A percentile compares a stretch with the other conserved stretches of the same genome.
phyloP scores from a whole-genome alignment of 495 filamentous ascomycete genomes.

The Pseudomonodictys pantanalensis region DNA sequence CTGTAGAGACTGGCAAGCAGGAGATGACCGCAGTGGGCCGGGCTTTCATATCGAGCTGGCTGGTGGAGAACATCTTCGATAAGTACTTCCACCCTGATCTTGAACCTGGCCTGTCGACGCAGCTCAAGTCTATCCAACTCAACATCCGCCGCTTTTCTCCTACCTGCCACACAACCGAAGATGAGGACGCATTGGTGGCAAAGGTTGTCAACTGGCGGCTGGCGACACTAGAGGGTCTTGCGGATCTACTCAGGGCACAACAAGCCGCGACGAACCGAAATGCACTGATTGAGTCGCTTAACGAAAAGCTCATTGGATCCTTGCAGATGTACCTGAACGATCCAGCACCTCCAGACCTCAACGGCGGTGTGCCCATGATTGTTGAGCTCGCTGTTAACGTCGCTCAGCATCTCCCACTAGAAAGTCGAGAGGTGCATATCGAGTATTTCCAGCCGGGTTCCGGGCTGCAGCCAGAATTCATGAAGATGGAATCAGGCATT shows the following conservation, averaged over 20 bases:
- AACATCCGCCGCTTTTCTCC: constrained; percentile 78
- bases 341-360: constrained; percentile 70
- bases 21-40: constrained; percentile 98
- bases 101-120: constrained; percentile 67
- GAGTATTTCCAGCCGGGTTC: constrained; percentile 77
- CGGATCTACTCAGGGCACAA: constrained; percentile 62
- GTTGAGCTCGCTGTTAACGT: constrained; percentile 88
- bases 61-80: constrained; percentile 88
- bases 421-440: constrained; percentile 86
- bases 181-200: constrained; percentile 82
- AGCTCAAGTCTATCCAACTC: constrained; percentile 82
- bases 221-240: constrained; percentile 87
- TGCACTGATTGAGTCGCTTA: constrained; percentile 64
- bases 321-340: constrained; percentile 72
- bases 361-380: constrained; percentile 82
- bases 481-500: constrained; percentile 80
- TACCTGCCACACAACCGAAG: constrained; percentile 70
- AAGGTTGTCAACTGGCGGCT: constrained; percentile 91
- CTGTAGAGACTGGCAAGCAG: constrained; percentile 75
- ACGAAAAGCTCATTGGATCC: constrained; percentile 65
- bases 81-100: constrained; percentile 87
- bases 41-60: constrained; percentile 83
- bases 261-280: constrained; percentile 61
- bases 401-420: constrained; percentile 78
- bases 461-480: constrained; percentile 61